A percentile compares a stretch with the other conserved stretches of the same genome.
Evolutionary conservation across 1,284 basidiomycete genomes (phyloP).

Genomic region (Taiwanofungus camphoratus): DNA sequence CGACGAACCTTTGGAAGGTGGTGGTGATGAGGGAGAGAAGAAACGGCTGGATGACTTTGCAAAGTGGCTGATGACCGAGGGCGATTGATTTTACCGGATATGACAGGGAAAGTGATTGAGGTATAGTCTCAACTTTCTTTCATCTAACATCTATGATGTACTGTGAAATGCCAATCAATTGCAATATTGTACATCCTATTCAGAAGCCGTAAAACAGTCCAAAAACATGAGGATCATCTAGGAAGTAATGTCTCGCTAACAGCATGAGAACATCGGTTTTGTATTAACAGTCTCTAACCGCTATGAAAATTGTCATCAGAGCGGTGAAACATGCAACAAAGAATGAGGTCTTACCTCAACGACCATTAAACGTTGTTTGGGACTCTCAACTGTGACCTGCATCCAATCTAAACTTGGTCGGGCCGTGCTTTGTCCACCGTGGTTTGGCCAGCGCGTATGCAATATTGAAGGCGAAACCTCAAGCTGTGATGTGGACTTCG

Average conservation of each 20-base stretch:
- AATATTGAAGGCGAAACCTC: conserved; percentile 38
- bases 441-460: conserved; percentile 42
- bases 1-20: conserved; percentile 51
- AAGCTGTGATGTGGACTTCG: conserved; percentile 67
- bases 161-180: conserved; percentile 6
- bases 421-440: conserved; percentile 23
- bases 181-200: conserved; percentile 10
- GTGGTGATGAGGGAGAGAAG: conserved; percentile 72
- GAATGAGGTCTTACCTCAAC: conserved; percentile 50
- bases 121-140: too few species aligned
- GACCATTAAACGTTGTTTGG: conserved; percentile 54
- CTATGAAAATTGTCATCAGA: conserved; percentile 30
- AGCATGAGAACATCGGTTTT: conserved; percentile 65
- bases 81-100: conserved; percentile 39
- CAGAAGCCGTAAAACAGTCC: conserved; percentile 10
- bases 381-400: conserved; percentile 37
- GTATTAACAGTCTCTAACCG: conserved; percentile 66
- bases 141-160: conserved; percentile 4
- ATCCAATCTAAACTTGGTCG: conserved; percentile 62
- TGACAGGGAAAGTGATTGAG: too few species aligned
- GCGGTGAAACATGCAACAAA: background rate
- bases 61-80: conserved; percentile 77
- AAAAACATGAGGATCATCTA: background rate
- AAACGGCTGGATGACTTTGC: conserved; percentile 84
- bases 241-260: conserved; percentile 35